These are phyloP conservation scores for Xylaria multiplex DNA, from an alignment of 2,329 filamentous ascomycete species.

Conservation along the genomic window DNA sequence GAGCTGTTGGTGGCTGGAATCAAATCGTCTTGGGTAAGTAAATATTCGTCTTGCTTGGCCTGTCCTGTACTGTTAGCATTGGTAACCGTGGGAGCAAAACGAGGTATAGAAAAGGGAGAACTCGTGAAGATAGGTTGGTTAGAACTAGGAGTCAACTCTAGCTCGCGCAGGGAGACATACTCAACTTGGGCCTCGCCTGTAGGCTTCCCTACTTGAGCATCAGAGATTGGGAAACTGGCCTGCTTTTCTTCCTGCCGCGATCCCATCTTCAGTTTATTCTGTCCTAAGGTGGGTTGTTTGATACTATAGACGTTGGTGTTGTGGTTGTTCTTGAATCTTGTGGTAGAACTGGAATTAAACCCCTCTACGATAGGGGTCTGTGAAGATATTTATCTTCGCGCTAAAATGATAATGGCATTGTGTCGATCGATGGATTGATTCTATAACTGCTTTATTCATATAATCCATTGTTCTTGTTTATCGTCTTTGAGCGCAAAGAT, in stretches of 20 bases:
- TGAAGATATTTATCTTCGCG: neutral
- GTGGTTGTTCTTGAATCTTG: too few species aligned
- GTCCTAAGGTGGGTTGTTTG: neutral
- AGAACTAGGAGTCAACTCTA: constrained; percentile 5
- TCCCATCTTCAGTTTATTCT: constrained; percentile 3
- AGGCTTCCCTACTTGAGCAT: neutral
- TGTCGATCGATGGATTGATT: neutral
- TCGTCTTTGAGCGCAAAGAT: neutral
- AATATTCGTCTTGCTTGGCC: neutral
- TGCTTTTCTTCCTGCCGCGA: neutral
- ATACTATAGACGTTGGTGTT: neutral
- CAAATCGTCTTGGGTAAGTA: too few species aligned
- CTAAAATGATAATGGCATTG: neutral
- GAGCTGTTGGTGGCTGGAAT: neutral
- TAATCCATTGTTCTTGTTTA: neutral
- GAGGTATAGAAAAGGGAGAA: neutral
- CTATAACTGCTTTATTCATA: neutral
- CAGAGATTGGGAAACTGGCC: neutral
- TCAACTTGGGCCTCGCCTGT: neutral
- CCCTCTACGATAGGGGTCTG: neutral
- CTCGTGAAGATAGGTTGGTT: constrained; percentile 1
- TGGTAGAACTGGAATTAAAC: neutral
- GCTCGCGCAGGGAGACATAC: constrained; percentile 7
- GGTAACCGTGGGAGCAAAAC: neutral
- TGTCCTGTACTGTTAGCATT: neutral